Conservation (phyloP, 176 grass and related monocot species). For the Aegilops sharonensis region DNA sequence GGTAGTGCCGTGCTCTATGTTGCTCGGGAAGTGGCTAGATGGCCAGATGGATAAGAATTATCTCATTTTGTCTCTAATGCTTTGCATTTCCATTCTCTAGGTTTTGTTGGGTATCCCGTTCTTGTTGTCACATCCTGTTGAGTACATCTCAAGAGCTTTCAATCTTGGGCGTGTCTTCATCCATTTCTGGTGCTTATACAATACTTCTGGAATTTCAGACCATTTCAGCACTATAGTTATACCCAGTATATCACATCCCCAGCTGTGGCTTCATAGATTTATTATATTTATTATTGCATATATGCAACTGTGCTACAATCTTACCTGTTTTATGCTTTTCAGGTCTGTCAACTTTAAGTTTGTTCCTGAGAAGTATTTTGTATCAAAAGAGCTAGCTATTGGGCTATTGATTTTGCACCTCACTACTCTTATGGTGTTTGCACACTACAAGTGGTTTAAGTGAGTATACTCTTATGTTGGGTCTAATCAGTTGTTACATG, state of each 20-base stretch:
- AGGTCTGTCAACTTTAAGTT: conserved; percentile 99
- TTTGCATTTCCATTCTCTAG: conserved; percentile 41
- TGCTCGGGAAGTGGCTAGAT: not conserved
- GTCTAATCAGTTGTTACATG: conserved; percentile 6
- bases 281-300: not conserved
- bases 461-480: conserved; percentile 46
- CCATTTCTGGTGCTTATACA: conserved; percentile 83
- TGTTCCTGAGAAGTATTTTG: conserved; percentile 82
- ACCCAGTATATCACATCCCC: not conserved
- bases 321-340: conserved; percentile 31
- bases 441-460: conserved; percentile 88
- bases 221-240: conserved; percentile 21
- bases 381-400: conserved; percentile 84
- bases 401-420: conserved; percentile 81
- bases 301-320: not conserved
- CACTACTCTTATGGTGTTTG: conserved; percentile 71
- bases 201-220: conserved; percentile 10
- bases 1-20: not conserved
- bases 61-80: conserved; percentile 2
- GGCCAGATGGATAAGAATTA: not conserved
- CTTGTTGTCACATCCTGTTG: conserved; percentile 68
- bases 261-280: not conserved
- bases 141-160: conserved; percentile 92
- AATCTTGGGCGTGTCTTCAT: conserved; percentile 94
- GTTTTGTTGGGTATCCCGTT: conserved; percentile 88